Base-by-base conservation (phyloP, 129 eudicot species). In the Ambrosia artemisiifolia region DNA sequence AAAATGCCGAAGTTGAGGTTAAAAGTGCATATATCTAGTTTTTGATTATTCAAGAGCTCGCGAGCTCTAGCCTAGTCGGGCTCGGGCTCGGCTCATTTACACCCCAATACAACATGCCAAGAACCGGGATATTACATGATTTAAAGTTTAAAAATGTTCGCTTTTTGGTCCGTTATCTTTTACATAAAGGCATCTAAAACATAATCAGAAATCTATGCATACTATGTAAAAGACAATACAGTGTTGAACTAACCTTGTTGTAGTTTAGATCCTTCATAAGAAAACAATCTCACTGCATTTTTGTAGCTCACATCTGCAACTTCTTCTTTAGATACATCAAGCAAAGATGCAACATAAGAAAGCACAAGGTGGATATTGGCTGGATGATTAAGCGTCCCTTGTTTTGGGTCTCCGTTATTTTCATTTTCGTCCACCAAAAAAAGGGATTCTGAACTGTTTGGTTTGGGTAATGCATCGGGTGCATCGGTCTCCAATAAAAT, bases 401-500 rank as follows among this genome's bases (percentile, higher is more conserved):
- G 84, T 68, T 80, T 85, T 4, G 77, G 72, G 62, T 55, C 32
- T 24, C 42, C 84, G 67, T 80, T 65, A 65, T 12, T 54, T 19
- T 53, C 83, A 65, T 81, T 74, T 46, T 78, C 82, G 16, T 84
- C 86, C 7, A 88, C 59, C 78, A 75, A 76, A 74, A 84, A 78
- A 14, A 88, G 71, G 14, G 91, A 74, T 8, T 75, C 88, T 18
- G 67, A 50, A 63, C 69, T 9, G 14, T 24, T 64, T 36, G 14
- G 40, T 54, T 72, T 86, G 16, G 99, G 99, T 24, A 85, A 3
- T 28, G 94, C 99, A 86, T 90, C 97, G 10, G 99, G 99, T 56
- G 99, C 89, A 80, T 95, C 99, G 9, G 99, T 95, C 83, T 95
- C 99, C 85, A 90, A 55, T 71, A 95, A 81, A 36, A 90, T 86